Conservation (phyloP, 345 rosid genomes). For the Citrus cavaleriei region DNA sequence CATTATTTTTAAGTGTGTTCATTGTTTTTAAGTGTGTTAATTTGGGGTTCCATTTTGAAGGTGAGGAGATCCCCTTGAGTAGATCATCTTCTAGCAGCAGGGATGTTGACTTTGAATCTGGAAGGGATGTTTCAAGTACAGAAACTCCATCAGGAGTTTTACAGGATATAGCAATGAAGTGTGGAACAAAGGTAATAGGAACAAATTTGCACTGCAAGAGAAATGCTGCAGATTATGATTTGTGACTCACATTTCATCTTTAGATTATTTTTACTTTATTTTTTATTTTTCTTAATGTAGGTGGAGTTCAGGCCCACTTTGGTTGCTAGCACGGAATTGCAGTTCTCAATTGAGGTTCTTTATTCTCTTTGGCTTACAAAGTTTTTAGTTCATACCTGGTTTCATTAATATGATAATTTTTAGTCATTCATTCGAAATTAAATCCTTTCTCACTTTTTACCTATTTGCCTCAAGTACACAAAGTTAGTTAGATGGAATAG, state of each 20-base stretch:
- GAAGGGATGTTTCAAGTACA: slow-evolving; percentile 46
- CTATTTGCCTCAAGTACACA: not conserved
- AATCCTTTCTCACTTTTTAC: not conserved
- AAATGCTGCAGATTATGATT: slow-evolving; percentile 1
- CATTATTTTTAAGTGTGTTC: slow-evolving; percentile 1
- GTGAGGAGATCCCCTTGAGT: slow-evolving; percentile 53
- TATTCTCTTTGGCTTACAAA: slow-evolving; percentile 11
- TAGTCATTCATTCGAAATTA: not conserved
- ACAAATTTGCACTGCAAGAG: not conserved
- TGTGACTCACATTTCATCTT: not conserved
- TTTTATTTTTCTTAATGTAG: slow-evolving; percentile 32
- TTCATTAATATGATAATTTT: not conserved
- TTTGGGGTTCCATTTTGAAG: slow-evolving; percentile 34
- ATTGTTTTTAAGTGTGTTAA: slow-evolving; percentile 6
- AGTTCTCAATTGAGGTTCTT: slow-evolving; percentile 80
- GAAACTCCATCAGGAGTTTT: slow-evolving; percentile 60
- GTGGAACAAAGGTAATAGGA: slow-evolving; percentile 74
- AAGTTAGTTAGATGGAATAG: not conserved
- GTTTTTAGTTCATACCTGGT: not conserved
- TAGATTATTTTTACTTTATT: not conserved
- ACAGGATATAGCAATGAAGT: slow-evolving; percentile 75
- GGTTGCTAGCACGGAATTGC: slow-evolving; percentile 65
- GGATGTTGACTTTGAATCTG: slow-evolving; percentile 63
- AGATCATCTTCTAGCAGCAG: slow-evolving; percentile 58
- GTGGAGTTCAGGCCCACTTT: slow-evolving; percentile 72